These are phyloP conservation scores for Calcarisporium arbuscula DNA, from an alignment of 2,329 filamentous ascomycete species.

Conservation along the genomic window DNA sequence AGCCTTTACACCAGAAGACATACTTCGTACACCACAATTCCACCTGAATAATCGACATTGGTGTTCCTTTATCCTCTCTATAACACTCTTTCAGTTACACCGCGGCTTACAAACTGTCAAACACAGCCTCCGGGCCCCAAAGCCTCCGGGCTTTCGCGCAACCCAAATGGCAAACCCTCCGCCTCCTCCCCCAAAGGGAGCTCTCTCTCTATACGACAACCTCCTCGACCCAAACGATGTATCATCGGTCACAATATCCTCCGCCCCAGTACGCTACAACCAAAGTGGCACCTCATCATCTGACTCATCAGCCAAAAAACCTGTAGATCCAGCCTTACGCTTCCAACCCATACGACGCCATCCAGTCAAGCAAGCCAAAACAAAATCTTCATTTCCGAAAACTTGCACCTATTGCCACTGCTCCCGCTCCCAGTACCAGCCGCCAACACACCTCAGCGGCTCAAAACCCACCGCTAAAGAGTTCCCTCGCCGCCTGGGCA, in stretches of 20 bases:
- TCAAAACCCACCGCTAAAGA: conserved; percentile 46
- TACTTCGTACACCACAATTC: too few species aligned
- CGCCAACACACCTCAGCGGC: conserved; percentile 23
- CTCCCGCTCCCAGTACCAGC: conserved; percentile 27
- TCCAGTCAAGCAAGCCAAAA: conserved; percentile 50
- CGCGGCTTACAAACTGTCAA: neutral
- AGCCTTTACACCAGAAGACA: too few species aligned
- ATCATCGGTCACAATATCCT: conserved; percentile 61
- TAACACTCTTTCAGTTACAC: neutral
- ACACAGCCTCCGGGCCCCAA: neutral
- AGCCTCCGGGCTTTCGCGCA: neutral
- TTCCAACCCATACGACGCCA: conserved; percentile 84
- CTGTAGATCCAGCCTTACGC: conserved; percentile 56
- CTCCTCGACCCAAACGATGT: conserved; percentile 58
- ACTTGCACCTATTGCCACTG: conserved; percentile 20
- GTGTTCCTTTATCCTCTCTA: too few species aligned
- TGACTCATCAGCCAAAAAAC: conserved; percentile 53
- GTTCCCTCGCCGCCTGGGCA: conserved; percentile 74
- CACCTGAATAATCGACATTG: too few species aligned
- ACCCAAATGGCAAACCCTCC: conserved; percentile 13
- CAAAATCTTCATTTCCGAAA: conserved; percentile 56
- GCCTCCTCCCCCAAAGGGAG: conserved; percentile 36
- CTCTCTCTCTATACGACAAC: conserved; percentile 77
- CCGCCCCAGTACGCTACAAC: conserved; percentile 68
- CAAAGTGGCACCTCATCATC: conserved; percentile 38